Evolutionary conservation across 257 asterid genomes (phyloP), one percentile per base, ranked within the genome.

Genomic region (Solanum raphanifolium): DNA sequence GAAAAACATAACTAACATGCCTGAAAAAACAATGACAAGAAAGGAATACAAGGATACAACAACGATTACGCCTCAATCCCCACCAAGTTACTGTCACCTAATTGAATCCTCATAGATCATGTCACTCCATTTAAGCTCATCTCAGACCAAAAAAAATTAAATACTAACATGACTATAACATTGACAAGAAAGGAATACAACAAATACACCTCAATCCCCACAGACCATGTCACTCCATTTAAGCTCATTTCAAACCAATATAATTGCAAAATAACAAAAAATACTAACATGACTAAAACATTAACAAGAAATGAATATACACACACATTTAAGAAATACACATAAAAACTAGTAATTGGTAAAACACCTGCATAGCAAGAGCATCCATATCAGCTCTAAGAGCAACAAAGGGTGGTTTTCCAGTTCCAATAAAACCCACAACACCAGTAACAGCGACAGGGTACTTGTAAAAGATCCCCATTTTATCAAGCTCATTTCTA

Each of bases 371-470:
- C 89, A 93, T 89, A 69, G 94, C 87, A 82, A 94, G 92, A 78
- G 98, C 96, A 86, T 93, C 98, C 95, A 95, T 94, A 89, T 95
- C 96, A 23, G 95, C 98, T 92, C 95, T 91, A 32, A 94, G 60
- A 43, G 95, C 98, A 31, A 94, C 94, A 90, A 93, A 93, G 12
- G 98, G 96, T 31, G 94, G 92, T 15, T 92, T 88, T 38, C 96
- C 96, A 38, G 92, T 90, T 27, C 98, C 98, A 89, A 94, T 90
- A 62, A 72, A 91, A 48, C 93, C 96, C 69, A 93, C 93, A 18
- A 94, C 89, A 25, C 98, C 98, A 85, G 98, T 95, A 60, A 88
- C 91, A 89, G 95, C 96, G 69, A 93, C 88, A 20, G 95, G 96
- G 87, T 92, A 87, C 48, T 91, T 90, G 46, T 91, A 94, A 15